Percentiles rank a stretch among this genome's conserved stretches.
phyloP scores from a whole-genome alignment of 768 basidiomycete genomes.

The Mycena haematopus region DNA sequence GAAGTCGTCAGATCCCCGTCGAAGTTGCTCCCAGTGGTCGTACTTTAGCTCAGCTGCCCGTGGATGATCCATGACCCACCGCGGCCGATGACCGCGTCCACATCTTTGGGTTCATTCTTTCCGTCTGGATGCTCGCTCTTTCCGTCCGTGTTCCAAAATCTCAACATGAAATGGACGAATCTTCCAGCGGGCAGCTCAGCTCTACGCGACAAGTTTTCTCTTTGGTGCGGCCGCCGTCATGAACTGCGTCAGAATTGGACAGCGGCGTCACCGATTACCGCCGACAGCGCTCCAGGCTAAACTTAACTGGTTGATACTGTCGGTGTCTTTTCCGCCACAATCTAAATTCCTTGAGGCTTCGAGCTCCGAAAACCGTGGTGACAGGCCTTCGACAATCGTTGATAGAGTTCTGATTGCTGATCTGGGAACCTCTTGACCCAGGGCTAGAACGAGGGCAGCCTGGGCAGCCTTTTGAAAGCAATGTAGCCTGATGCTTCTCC shows the following conservation, averaged over 20 bases:
- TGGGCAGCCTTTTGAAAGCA: not conserved
- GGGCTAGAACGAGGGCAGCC: not conserved
- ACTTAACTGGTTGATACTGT: no score
- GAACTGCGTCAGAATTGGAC: not conserved
- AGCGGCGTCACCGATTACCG: constrained; percentile 12
- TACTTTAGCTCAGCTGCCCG: not conserved
- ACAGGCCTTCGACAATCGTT: not conserved
- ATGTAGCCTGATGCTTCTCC: not conserved
- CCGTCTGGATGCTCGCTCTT: not conserved
- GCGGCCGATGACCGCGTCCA: constrained; percentile 3
- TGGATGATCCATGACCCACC: constrained; percentile 2
- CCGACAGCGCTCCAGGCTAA: not conserved
- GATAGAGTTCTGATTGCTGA: constrained; percentile 12
- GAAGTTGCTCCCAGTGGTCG: not conserved
- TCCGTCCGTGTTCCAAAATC: not conserved
- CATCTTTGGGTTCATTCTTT: not conserved
- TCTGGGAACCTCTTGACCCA: not conserved
- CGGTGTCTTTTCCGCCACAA: not conserved
- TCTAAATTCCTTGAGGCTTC: no score
- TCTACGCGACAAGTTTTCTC: no score
- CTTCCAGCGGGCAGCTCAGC: no score
- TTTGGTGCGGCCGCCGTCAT: not conserved
- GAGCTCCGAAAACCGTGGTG: not conserved
- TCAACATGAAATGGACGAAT: no score
- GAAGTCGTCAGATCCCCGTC: not conserved